phyloP scores from a whole-genome alignment of 345 rosid species.

The Brassica nigra region DNA sequence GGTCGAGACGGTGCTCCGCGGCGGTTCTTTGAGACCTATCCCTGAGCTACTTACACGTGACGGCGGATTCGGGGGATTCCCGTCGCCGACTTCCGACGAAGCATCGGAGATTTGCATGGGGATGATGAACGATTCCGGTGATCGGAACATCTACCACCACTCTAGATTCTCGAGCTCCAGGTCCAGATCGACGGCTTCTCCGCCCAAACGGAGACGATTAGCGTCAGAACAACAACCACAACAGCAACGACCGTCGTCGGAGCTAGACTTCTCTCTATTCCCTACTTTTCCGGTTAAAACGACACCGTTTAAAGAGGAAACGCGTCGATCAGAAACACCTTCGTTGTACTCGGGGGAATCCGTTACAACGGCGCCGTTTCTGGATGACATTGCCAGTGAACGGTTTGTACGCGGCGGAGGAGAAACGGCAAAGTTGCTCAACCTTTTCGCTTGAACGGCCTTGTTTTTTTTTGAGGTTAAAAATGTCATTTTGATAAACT shows the following conservation, averaged over 20 bases:
- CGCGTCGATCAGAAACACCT: slow-evolving; percentile 37
- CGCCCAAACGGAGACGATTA: slow-evolving; percentile 53
- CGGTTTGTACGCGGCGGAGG: slow-evolving; percentile 30
- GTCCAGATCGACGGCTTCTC: slow-evolving; percentile 62
- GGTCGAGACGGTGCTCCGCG: slow-evolving; percentile 60
- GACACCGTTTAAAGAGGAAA: slow-evolving; percentile 27
- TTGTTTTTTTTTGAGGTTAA: not conserved
- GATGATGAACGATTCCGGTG: slow-evolving; percentile 47
- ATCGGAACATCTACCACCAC: slow-evolving; percentile 44
- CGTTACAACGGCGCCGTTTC: slow-evolving; percentile 43
- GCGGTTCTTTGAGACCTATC: slow-evolving; percentile 52
- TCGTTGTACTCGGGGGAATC: slow-evolving; percentile 57
- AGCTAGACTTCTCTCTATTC: slow-evolving; percentile 67
- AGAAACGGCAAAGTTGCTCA: slow-evolving; percentile 42
- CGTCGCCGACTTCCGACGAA: slow-evolving; percentile 56
- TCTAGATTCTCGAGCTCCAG: slow-evolving; percentile 71
- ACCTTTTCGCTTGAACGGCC: slow-evolving; percentile 51
- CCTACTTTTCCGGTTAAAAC: slow-evolving; percentile 42
- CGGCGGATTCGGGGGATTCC: slow-evolving; percentile 17
- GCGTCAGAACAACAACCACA: slow-evolving; percentile 33
- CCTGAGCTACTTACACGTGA: slow-evolving; percentile 38
- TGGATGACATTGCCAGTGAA: slow-evolving; percentile 7
- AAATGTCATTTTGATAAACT: not conserved
- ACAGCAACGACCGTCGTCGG: slow-evolving; percentile 40
- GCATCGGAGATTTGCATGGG: slow-evolving; percentile 63